Conservation (phyloP, 148 eudicot species). For the Chenopodium album region DNA sequence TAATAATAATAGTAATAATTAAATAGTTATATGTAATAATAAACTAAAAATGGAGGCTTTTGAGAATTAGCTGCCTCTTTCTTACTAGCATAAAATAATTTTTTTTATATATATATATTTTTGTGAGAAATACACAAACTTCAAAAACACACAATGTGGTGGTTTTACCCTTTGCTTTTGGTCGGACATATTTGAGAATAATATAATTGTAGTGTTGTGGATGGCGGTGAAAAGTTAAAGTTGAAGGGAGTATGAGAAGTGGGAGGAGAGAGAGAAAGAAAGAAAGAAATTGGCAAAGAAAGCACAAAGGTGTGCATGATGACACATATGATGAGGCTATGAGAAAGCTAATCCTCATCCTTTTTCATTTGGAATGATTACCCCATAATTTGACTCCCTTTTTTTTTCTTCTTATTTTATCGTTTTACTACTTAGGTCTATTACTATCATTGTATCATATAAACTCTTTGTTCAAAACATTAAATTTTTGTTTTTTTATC, state of each 20-base stretch:
- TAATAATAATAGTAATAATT: too few species aligned
- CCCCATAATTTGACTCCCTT: slow-evolving; percentile 45
- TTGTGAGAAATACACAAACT: neutral
- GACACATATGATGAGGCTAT: slow-evolving; percentile 60
- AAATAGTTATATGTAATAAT: neutral
- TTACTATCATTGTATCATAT: neutral
- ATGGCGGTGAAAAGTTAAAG: slow-evolving; percentile 73
- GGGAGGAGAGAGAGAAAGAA: slow-evolving; percentile 5
- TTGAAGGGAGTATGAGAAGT: slow-evolving; percentile 19
- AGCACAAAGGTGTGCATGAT: slow-evolving; percentile 61
- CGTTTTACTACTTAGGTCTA: slow-evolving; percentile 2
- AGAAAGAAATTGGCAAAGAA: slow-evolving; percentile 1
- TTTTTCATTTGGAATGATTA: slow-evolving; percentile 75
- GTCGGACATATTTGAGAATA: slow-evolving; percentile 25
- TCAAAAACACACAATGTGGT: slow-evolving; percentile 12
- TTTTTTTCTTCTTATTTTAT: slow-evolving; percentile 26
- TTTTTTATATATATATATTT: too few species aligned
- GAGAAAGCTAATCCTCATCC: slow-evolving; percentile 55
- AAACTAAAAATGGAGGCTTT: neutral
- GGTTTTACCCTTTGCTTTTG: slow-evolving; percentile 29
- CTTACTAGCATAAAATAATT: neutral
- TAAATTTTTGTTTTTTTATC: too few species aligned
- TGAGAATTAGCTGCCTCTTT: neutral
- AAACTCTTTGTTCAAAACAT: neutral
- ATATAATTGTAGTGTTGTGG: slow-evolving; percentile 25